Base-by-base conservation (phyloP, 2,329 filamentous ascomycete species). In the Exophiala phaeomuriformis region DNA sequence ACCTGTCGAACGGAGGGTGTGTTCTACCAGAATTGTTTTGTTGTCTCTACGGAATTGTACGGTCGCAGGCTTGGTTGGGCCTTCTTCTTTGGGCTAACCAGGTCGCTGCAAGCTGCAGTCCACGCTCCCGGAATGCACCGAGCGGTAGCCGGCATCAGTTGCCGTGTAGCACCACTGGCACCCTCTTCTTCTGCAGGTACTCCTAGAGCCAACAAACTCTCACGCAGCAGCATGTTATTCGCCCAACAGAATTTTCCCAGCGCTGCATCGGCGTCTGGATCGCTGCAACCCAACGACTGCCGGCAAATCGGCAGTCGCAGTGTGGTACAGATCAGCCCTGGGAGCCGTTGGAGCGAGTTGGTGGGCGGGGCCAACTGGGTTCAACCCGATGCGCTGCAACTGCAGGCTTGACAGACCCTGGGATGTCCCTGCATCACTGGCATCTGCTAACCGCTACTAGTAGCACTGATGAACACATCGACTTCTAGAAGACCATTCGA, bases 341-440 rank as follows among this genome's bases (percentile, higher is more conserved):
- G 7, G 28, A 28, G 28, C 19, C 40, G 4, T n/a, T 29, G 5
- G 29, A 43, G 40, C 40, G 19, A 19, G 19, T 19, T 2, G 19
- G 19, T 19, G 19, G 19, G 19, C 19, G 19, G 9, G 12, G 10
- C 31, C 27, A 10, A 19, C 19, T 33, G 36, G 39, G 40, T 27
- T 39, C 10, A 32, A 36, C 35, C 50, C 12, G 39, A 51, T 29
- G 39, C 47, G 43, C 52, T 52, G 51, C 48, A 47, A 59, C 57
- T 35, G 53, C 51, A 56, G 28, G 49, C 40, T 51, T 51, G 53
- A 54, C 52, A 43, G 56, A 56, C 54, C 54, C 57, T 57, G 57
- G 53, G 12, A 39, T 12, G 39, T 8, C 36, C 36, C 36, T 39
- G 36, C 36, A 39, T 39, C 19, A 19, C 19, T 19, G 19, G 19